Conservation (phyloP, 208 protist species). For the Leishmania turanica region DNA sequence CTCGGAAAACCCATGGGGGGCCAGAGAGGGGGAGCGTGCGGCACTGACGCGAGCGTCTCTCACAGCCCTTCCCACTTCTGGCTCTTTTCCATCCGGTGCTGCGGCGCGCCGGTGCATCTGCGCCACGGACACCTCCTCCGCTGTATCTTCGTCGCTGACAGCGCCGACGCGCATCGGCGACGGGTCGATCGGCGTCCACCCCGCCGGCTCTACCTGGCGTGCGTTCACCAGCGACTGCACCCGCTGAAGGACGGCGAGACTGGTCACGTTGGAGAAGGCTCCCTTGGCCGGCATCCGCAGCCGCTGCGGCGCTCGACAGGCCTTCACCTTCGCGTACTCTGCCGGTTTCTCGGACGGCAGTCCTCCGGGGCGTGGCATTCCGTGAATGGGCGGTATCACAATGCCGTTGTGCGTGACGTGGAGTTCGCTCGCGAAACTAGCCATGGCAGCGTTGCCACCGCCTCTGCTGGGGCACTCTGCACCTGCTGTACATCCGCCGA, state of each 20-base stretch:
- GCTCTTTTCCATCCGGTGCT: no score
- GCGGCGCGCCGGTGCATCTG: no score
- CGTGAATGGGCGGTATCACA: constrained; percentile 14
- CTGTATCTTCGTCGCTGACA: not conserved
- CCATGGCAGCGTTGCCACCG: not conserved
- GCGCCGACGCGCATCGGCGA: not conserved
- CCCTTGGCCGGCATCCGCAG: constrained; percentile 21
- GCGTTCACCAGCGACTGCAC: constrained; percentile 16
- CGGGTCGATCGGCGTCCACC: constrained; percentile 19
- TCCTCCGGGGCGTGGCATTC: constrained; percentile 10
- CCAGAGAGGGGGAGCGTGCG: not conserved
- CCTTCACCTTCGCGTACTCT: constrained; percentile 17
- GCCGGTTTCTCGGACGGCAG: constrained; percentile 6
- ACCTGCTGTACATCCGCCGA: no score
- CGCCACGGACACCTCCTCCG: not conserved
- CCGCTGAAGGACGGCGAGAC: constrained; percentile 26
- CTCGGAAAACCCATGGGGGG: not conserved
- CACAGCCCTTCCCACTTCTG: no score
- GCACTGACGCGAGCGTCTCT: no score
- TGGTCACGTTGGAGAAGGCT: constrained; percentile 34
- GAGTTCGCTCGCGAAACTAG: not conserved
- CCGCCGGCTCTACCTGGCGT: constrained; percentile 27
- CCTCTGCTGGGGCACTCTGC: not conserved
- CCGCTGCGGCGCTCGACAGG: not conserved
- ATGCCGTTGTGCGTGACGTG: constrained; percentile 16